Evolutionary conservation across 2,329 filamentous ascomycete species (phyloP).

Genomic region (Exophiala lecanii-corni): DNA sequence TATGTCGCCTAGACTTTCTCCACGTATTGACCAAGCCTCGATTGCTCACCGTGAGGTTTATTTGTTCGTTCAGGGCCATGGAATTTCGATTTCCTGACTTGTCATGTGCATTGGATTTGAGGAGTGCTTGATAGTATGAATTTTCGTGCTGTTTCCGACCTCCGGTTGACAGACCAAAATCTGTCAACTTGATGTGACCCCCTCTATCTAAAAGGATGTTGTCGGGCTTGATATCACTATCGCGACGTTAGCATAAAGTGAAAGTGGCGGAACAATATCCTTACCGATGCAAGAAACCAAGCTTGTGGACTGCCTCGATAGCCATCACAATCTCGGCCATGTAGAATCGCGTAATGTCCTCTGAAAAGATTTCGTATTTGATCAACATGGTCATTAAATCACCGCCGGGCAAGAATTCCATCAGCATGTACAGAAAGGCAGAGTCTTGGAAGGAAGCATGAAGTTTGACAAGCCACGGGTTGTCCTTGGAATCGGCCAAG

Average conservation of each 20-base stretch:
- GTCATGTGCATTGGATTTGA: slow-evolving; percentile 69
- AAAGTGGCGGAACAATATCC: slow-evolving; percentile 28
- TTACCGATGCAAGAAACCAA: slow-evolving; percentile 97
- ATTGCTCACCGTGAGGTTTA: slow-evolving; percentile 96
- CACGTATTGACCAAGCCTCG: slow-evolving; percentile 97
- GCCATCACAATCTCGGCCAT: slow-evolving; percentile 97
- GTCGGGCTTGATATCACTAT: slow-evolving; percentile 96
- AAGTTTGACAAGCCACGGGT: slow-evolving; percentile 97
- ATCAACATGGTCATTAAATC: slow-evolving; percentile 99
- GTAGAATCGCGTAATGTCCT: slow-evolving; percentile 98
- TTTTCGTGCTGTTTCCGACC: slow-evolving; percentile 98
- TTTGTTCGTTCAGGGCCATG: slow-evolving; percentile 86
- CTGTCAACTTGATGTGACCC: slow-evolving; percentile 95
- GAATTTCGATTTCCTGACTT: slow-evolving; percentile 80
- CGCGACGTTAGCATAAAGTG: neutral
- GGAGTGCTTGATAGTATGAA: slow-evolving; percentile 94
- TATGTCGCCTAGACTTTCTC: slow-evolving; percentile 89
- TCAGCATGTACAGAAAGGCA: slow-evolving; percentile 96
- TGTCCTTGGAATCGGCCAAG: slow-evolving; percentile 90
- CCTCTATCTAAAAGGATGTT: slow-evolving; percentile 94
- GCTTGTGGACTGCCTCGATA: slow-evolving; percentile 97
- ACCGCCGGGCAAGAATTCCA: slow-evolving; percentile 97
- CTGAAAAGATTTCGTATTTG: slow-evolving; percentile 99
- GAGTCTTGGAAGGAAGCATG: slow-evolving; percentile 97
- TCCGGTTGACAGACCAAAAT: slow-evolving; percentile 95